A percentile compares a stretch with the other conserved stretches of the same genome.
Evolutionary conservation across 306 rosid species (phyloP).

Genomic region (Senna siamea): DNA sequence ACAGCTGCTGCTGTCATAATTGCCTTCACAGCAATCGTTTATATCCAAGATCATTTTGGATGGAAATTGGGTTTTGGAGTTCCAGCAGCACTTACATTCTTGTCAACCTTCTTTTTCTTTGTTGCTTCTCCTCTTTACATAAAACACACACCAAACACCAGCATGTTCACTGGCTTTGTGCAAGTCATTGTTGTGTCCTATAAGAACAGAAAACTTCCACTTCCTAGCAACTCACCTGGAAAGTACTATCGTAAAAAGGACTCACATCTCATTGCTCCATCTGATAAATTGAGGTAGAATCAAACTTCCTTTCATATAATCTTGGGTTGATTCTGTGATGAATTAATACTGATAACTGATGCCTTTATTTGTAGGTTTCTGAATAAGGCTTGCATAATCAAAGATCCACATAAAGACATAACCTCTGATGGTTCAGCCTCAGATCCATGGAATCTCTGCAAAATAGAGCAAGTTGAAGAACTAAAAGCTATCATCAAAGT

Average conservation of each 20-base stretch:
- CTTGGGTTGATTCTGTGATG: constrained; percentile 1
- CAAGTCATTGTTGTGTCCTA: constrained; percentile 52
- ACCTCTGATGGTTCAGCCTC: constrained; percentile 57
- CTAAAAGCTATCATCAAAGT: constrained; percentile 65
- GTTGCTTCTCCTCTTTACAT: constrained; percentile 64
- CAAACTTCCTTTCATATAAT: background rate
- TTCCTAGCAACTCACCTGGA: constrained; percentile 40
- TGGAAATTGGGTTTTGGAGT: constrained; percentile 77
- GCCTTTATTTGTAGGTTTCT: constrained; percentile 48
- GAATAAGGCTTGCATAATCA: constrained; percentile 66
- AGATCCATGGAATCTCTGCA: constrained; percentile 70
- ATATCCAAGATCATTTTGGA: constrained; percentile 61
- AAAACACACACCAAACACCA: constrained; percentile 48
- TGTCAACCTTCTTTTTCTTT: constrained; percentile 51
- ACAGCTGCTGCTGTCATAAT: constrained; percentile 49
- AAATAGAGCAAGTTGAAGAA: constrained; percentile 70
- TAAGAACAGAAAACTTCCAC: constrained; percentile 54
- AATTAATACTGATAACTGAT: background rate
- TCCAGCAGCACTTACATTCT: constrained; percentile 63
- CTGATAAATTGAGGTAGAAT: constrained; percentile 62
- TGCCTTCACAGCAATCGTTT: constrained; percentile 61
- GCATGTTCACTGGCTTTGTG: constrained; percentile 59
- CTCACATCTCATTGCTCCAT: constrained; percentile 52
- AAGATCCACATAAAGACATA: constrained; percentile 51
- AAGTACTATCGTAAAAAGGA: constrained; percentile 50